Evolutionary conservation across 495 filamentous ascomycete species (phyloP).

Genomic region (Penicillium psychrofluorescens): DNA sequence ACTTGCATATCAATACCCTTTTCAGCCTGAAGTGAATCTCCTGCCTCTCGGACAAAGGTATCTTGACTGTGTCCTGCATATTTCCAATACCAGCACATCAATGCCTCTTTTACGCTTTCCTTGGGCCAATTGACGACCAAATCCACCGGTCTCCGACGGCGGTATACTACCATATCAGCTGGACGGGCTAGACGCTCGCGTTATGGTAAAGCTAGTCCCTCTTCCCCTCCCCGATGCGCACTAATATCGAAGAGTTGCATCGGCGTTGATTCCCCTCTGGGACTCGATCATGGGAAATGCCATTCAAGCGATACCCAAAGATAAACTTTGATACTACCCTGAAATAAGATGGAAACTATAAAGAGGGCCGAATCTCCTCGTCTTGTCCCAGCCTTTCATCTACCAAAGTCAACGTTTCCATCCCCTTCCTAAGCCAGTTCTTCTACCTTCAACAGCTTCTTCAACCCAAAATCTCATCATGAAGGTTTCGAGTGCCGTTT

Average conservation of each 20-base stretch:
- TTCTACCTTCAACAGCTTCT: conserved; percentile 1
- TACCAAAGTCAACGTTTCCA: too few relatives aligned
- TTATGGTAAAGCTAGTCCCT: background rate
- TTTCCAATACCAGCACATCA: too few relatives aligned
- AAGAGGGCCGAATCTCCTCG: background rate
- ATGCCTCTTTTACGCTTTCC: background rate
- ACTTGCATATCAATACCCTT: too few relatives aligned
- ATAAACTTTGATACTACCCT: too few relatives aligned
- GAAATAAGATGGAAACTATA: too few relatives aligned
- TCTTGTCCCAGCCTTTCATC: background rate
- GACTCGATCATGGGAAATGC: background rate
- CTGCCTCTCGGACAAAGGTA: background rate
- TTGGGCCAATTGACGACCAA: background rate
- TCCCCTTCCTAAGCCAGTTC: too few relatives aligned
- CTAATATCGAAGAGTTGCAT: conserved; percentile 5
- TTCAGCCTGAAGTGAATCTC: too few relatives aligned
- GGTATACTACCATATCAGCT: background rate
- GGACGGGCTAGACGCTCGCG: background rate
- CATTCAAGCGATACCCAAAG: too few relatives aligned
- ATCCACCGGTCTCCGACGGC: conserved; percentile 13
- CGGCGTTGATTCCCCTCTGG: conserved; percentile 1
- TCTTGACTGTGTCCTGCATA: background rate
- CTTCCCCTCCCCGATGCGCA: background rate
- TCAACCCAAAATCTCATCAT: conserved; percentile 5
- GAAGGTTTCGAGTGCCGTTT: conserved; percentile 19